Conservation (phyloP, 2,329 filamentous ascomycete species). For the Tympanopsis confertula region DNA sequence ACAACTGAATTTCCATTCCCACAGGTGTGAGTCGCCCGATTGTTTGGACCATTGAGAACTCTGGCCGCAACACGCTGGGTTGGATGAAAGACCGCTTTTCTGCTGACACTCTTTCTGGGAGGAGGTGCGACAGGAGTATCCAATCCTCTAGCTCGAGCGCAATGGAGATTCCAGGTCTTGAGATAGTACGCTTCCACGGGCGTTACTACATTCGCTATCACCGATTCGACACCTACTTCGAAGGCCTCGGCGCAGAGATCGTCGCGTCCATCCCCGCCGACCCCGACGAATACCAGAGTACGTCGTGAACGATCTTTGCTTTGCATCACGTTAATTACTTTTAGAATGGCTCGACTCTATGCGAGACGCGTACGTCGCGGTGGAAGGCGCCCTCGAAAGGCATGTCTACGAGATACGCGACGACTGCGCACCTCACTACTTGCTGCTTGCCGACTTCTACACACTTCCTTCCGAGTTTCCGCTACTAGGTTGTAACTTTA, state of each 20-base stretch:
- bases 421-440: constrained; percentile 5
- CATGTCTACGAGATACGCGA: too few relatives aligned
- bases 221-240: constrained; percentile 3
- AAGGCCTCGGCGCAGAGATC: constrained; percentile 3
- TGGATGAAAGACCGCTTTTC: too few relatives aligned
- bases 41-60: too few relatives aligned
- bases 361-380: constrained; percentile 11
- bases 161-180: constrained; percentile 7
- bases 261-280: constrained; percentile 3
- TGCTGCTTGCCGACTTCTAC: constrained; percentile 2
- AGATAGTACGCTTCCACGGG: constrained; percentile 5
- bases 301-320: constrained; percentile 4
- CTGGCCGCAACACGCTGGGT: too few relatives aligned
- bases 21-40: too few relatives aligned
- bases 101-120: too few relatives aligned
- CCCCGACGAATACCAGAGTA: constrained; percentile 3
- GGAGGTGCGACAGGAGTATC: too few relatives aligned
- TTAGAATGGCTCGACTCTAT: constrained; percentile 10
- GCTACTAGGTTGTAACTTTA: constrained; percentile 5
- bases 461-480: constrained; percentile 5
- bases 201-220: constrained; percentile 5
- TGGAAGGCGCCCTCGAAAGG: too few relatives aligned
- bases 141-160: not conserved
- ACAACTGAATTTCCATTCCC: too few relatives aligned
- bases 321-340: constrained; percentile 9